Conservation (phyloP, 2,329 filamentous ascomycete genomes). For the Diplodia scrobiculata region DNA sequence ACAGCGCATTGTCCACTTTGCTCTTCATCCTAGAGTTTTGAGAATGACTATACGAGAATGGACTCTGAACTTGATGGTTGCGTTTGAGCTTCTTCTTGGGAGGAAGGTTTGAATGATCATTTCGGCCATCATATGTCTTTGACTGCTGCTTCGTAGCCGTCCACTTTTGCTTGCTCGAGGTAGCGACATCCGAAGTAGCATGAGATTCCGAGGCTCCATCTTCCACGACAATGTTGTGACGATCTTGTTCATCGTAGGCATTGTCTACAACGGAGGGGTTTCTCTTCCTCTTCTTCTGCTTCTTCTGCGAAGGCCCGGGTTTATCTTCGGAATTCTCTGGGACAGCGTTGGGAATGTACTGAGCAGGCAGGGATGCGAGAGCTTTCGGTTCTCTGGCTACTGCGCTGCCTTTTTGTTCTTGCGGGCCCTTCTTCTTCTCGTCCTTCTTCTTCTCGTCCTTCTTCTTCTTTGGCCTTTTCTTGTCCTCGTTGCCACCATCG, state of each 20-base stretch:
- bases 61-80: background rate
- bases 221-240: background rate
- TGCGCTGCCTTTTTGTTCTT: background rate
- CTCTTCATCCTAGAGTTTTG: background rate
- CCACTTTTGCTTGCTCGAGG: background rate
- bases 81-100: conserved; percentile 12
- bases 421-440: background rate
- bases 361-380: background rate
- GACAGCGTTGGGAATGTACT: background rate
- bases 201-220: background rate
- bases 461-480: background rate
- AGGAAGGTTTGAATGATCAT: background rate
- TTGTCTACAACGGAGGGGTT: background rate
- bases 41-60: background rate
- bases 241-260: background rate
- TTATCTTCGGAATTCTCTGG: background rate
- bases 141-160: background rate
- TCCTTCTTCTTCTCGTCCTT: background rate
- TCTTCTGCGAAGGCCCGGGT: background rate
- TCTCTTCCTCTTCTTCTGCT: conserved; percentile 12
- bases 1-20: background rate
- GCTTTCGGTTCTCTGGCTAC: background rate
- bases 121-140: background rate
- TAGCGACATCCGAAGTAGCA: background rate
- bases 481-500: background rate